Evolutionary conservation across 1,284 basidiomycete species (phyloP), one percentile per base, ranked within the genome.

Genomic region (Porogramme epimiltina): DNA sequence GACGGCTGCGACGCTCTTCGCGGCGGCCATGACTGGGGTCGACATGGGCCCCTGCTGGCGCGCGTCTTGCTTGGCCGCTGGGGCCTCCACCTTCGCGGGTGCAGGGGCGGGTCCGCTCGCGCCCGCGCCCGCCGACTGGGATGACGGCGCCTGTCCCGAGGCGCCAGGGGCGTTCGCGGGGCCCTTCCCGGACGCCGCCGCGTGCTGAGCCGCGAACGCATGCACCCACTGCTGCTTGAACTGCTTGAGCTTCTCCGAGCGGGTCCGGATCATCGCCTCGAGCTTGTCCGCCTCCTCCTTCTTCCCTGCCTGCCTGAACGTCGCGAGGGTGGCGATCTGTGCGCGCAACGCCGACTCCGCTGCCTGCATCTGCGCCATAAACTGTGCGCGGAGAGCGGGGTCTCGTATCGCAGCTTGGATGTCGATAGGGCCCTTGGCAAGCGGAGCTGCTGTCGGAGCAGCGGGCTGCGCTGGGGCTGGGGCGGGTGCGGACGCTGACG

Each of bases 231-330:
- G 16, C 6, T 25, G 4, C 45, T 38, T 56, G 24, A 60, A 47
- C 11, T 50, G 49, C 26, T 26, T 45, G 19, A 54, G 42, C 43
- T 51, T 49, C 31, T 41, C 37, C 24, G 50, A 39, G 15, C 51
- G 46, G 47, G 40, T 36, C 45, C 43, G 28, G 18, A 64, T n/a
- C 10, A 52, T 45, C 4, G 25, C 16, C 28, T 51, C 42, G 19
- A 60, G 16, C 18, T 51, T 43, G 3, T 6, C 41, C 0, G 55
- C 51, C 15, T 51, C 51, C 13, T 53, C 54, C 16, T 9, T 19
- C 2, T 20, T 42, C 1, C 51, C 61, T 23, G 52, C 50, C 1
- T 34, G 33, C 28, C 52, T 43, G 13, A 54, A 33, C 25, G 31
- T 18, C 9, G 25, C 3, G 3, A 44, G 23, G 2, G 47, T 42